Percentiles rank a stretch among this genome's conserved stretches.
These are phyloP conservation scores for Podospora pseudoanserina DNA, from an alignment of 495 filamentous ascomycete species.

Conservation along the genomic window DNA sequence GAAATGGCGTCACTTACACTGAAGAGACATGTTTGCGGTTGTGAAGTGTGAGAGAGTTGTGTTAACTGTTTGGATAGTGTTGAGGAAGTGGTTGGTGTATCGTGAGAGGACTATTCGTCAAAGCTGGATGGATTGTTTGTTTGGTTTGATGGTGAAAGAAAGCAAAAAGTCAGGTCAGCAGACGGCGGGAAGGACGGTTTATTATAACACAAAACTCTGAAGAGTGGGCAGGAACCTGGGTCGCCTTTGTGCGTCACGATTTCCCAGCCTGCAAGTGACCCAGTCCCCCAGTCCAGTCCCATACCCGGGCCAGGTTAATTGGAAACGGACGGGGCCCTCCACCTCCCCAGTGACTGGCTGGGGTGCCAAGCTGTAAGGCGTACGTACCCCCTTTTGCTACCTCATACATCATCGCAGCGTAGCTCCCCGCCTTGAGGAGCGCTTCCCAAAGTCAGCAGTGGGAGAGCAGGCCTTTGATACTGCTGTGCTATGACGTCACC, in stretches of 20 bases:
- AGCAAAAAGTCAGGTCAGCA: background rate
- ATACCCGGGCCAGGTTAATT: constrained; percentile 2
- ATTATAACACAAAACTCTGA: background rate
- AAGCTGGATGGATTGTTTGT: constrained; percentile 9
- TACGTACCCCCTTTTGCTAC: background rate
- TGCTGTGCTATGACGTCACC: constrained; percentile 38
- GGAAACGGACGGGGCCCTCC: constrained; percentile 4
- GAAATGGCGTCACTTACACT: constrained; percentile 44
- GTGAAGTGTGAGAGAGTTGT: background rate
- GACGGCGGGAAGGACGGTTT: background rate
- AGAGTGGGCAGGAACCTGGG: constrained; percentile 8
- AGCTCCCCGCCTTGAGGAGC: constrained; percentile 20
- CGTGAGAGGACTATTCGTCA: constrained; percentile 2
- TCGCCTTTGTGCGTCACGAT: constrained; percentile 33
- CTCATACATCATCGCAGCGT: constrained; percentile 33
- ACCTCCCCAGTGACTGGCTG: background rate
- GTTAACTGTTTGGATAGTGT: constrained; percentile 7
- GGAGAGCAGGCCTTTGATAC: background rate
- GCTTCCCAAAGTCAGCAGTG: constrained; percentile 17
- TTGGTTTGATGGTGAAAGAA: constrained; percentile 10
- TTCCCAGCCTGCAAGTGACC: constrained; percentile 9
- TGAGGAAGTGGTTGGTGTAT: constrained; percentile 6
- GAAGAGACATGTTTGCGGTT: constrained; percentile 53
- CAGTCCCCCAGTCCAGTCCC: background rate
- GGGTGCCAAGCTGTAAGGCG: no score